phyloP scores from a whole-genome alignment of 148 eudicot species.

The Rhododendron griersonianum region DNA sequence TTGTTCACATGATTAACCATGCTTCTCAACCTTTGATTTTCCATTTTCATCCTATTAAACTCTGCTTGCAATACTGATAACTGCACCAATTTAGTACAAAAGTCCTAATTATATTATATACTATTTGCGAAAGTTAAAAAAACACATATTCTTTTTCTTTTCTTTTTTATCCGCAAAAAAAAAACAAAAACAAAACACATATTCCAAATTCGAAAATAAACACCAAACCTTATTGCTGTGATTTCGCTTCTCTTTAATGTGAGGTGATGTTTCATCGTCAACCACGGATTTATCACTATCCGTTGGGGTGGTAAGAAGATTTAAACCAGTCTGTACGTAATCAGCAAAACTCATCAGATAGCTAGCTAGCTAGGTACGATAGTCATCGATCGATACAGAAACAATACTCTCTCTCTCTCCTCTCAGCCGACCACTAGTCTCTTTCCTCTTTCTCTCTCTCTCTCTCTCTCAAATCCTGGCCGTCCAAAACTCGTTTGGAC shows the following conservation, averaged over 20 bases:
- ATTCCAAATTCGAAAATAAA: neutral
- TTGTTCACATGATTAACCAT: slow-evolving; percentile 27
- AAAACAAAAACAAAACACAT: too few relatives aligned
- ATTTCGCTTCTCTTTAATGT: slow-evolving; percentile 15
- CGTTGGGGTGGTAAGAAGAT: slow-evolving; percentile 22
- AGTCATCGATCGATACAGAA: neutral
- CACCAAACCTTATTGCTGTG: slow-evolving; percentile 23
- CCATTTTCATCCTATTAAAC: slow-evolving; percentile 26
- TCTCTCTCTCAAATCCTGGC: too few relatives aligned
- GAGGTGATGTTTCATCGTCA: slow-evolving; percentile 25
- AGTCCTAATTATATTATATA: too few relatives aligned
- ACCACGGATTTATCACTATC: slow-evolving; percentile 20
- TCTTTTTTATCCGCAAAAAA: too few relatives aligned
- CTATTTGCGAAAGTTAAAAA: too few relatives aligned
- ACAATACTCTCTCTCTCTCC: neutral
- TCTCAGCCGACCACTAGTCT: too few relatives aligned
- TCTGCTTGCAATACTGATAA: slow-evolving; percentile 27
- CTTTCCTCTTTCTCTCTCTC: too few relatives aligned
- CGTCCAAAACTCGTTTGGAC: too few relatives aligned
- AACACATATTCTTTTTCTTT: too few relatives aligned
- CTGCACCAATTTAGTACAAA: slow-evolving; percentile 24
- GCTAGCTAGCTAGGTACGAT: neutral
- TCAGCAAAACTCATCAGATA: neutral
- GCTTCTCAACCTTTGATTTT: slow-evolving; percentile 34
- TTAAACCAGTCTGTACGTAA: slow-evolving; percentile 29